Evolutionary conservation across 805 yeast species (phyloP).

Genomic region (Blastobotrys attinorum): DNA sequence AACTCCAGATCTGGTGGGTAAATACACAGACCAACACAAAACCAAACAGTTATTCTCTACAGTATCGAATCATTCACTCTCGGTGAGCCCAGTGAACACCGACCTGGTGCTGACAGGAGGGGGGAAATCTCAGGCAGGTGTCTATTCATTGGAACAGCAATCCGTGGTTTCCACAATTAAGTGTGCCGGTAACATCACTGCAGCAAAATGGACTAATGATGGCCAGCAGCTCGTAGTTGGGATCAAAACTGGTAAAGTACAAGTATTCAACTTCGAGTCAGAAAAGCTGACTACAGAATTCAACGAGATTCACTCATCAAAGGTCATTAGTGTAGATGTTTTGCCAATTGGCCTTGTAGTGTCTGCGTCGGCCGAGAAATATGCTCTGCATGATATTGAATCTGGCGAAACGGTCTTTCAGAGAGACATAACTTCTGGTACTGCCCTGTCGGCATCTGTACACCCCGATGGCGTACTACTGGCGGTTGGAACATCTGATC

Average conservation of each 20-base stretch:
- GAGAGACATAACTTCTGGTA: constrained; percentile 1
- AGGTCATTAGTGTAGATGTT: not conserved
- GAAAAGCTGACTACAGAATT: not conserved
- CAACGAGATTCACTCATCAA: not conserved
- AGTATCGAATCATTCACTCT: constrained; percentile 9
- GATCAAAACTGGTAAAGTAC: constrained; percentile 14
- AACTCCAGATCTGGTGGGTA: not conserved
- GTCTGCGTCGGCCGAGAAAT: not conserved
- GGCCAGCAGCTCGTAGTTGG: constrained; percentile 10
- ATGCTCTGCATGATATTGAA: constrained; percentile 11
- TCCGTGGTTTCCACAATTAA: constrained; percentile 1
- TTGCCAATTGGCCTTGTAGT: not conserved
- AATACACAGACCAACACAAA: constrained; percentile 3
- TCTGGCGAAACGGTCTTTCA: constrained; percentile 3
- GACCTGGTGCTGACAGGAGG: constrained; percentile 15
- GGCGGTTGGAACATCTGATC: constrained; percentile 33
- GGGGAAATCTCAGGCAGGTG: constrained; percentile 14
- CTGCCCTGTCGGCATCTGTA: constrained; percentile 9
- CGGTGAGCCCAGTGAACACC: constrained; percentile 2
- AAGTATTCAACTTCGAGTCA: constrained; percentile 4
- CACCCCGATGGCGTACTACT: constrained; percentile 45
- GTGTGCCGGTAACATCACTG: constrained; percentile 14
- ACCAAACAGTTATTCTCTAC: constrained; percentile 16
- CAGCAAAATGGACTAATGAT: constrained; percentile 9
- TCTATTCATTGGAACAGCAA: constrained; percentile 8